These are phyloP conservation scores for Populus nigra DNA, from an alignment of 345 rosid species.

Conservation along the genomic window DNA sequence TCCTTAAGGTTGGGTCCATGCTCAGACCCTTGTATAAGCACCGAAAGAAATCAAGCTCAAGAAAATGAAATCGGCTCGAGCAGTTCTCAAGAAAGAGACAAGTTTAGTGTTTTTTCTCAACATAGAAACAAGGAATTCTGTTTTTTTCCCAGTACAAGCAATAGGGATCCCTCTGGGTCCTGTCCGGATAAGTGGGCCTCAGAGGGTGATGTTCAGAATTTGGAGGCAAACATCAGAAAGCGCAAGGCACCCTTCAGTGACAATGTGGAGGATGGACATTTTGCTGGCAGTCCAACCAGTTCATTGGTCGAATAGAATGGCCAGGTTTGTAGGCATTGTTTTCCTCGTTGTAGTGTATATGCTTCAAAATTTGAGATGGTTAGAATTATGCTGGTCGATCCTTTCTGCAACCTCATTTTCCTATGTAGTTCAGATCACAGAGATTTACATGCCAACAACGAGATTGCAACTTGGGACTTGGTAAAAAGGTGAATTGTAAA, in stretches of 20 bases:
- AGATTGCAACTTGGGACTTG: conserved; percentile 23
- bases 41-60: conserved; percentile 38
- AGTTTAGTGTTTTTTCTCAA: conserved; percentile 20
- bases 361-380: conserved; percentile 28
- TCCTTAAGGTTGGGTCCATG: conserved; percentile 74
- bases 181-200: conserved; percentile 33
- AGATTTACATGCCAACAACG: conserved; percentile 15
- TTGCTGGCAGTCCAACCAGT: conserved; percentile 41
- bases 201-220: conserved; percentile 34
- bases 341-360: conserved; percentile 31
- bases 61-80: conserved; percentile 39
- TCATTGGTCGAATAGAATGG: conserved; percentile 30
- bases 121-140: conserved; percentile 50
- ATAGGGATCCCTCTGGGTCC: conserved; percentile 32
- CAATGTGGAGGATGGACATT: conserved; percentile 38
- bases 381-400: conserved; percentile 21
- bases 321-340: conserved; percentile 47
- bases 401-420: conserved; percentile 24
- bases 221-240: conserved; percentile 44
- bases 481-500: conserved; percentile 17
- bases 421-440: conserved; percentile 22
- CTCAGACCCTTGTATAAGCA: conserved; percentile 41
- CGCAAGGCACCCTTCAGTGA: conserved; percentile 46
- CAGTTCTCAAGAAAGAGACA: conserved; percentile 33
- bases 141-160: conserved; percentile 54